Base-by-base conservation (phyloP, 441 rosid species). In the Gossypium laxum region DNA sequence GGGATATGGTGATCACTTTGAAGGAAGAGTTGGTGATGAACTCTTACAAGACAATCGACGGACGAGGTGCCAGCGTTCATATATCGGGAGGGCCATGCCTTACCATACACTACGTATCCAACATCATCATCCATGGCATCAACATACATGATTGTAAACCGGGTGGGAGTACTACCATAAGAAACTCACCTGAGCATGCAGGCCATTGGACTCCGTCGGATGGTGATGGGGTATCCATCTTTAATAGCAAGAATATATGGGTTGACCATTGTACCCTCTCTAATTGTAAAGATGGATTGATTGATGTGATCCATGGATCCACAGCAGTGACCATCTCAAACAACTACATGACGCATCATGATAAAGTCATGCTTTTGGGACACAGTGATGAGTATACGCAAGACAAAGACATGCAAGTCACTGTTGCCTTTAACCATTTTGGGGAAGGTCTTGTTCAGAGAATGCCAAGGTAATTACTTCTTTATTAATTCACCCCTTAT, bases 251-350 rank as follows among this genome's bases (percentile, higher is more conserved):
- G 41, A 83, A 84, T n/a, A 62, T 87, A 2, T 87, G 89, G 89
- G 50, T 85, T 22, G 91, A 87, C 72, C 91, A 87, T 69, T 84
- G 87, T 63, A 82, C 91, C 1, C 73, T 87, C 12, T 87, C 91
- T 0, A 84, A 80, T 45, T 85, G 89, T 10, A 77, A 78, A 0
- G 91, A 87, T 61, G 91, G 91, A 0, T 83, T 87, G 22, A 82
- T 85, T 32, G 91, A 87, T 78, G 88, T 84, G 0, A 83, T 83
- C 58, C 83, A 81, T 79, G 89, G 89, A 56, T 87, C 91, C n/a
- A 87, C 89, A 0, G 89, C 85, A 15, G 81, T 87, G 60, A 87
- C 91, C 0, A 70, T 87, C 57, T 87, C 91, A 22, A 87, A 87
- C 75, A 87, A 85, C 72, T 75, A 80, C 73, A 87, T 87, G 78